Percentiles rank a stretch among this genome's conserved stretches.
Conservation (phyloP, 129 eudicot species). For the Heracleum sosnowskyi region DNA sequence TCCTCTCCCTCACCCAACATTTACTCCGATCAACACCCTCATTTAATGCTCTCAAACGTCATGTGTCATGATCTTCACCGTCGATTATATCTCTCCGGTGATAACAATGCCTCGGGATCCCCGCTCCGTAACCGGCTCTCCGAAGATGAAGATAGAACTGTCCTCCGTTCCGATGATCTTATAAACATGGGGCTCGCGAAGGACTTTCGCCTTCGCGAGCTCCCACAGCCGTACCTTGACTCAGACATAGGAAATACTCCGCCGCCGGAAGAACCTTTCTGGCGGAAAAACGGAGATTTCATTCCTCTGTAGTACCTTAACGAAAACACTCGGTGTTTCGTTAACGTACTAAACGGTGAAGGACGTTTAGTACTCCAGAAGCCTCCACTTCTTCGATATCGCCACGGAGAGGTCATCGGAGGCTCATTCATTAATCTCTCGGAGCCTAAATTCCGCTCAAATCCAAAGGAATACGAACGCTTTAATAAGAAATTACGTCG, state of each 20-base stretch:
- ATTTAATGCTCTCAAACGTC: neutral
- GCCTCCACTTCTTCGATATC: constrained; percentile 53
- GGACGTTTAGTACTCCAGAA: constrained; percentile 69
- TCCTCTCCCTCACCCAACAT: constrained; percentile 12
- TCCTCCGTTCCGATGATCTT: constrained; percentile 10
- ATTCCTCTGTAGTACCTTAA: constrained; percentile 64
- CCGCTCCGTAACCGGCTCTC: constrained; percentile 85
- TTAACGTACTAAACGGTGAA: constrained; percentile 70
- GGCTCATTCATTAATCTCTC: constrained; percentile 66
- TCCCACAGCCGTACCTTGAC: constrained; percentile 35
- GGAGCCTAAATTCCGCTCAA: constrained; percentile 76
- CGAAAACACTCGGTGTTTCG: constrained; percentile 75
- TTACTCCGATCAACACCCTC: constrained; percentile 1
- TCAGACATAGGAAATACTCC: constrained; percentile 54
- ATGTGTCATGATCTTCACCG: constrained; percentile 37
- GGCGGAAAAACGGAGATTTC: constrained; percentile 85
- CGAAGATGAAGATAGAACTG: constrained; percentile 28
- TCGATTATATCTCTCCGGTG: constrained; percentile 78
- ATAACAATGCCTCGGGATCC: constrained; percentile 89
- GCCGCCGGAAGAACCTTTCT: constrained; percentile 21
- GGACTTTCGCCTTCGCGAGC: constrained; percentile 1
- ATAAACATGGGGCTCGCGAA: constrained; percentile 7
- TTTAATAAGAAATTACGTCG: constrained; percentile 61
- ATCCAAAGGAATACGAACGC: constrained; percentile 87
- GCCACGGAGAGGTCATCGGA: constrained; percentile 72